Conservation (phyloP, 192 early-diverging fungal species). For the Linnemannia elongata region DNA sequence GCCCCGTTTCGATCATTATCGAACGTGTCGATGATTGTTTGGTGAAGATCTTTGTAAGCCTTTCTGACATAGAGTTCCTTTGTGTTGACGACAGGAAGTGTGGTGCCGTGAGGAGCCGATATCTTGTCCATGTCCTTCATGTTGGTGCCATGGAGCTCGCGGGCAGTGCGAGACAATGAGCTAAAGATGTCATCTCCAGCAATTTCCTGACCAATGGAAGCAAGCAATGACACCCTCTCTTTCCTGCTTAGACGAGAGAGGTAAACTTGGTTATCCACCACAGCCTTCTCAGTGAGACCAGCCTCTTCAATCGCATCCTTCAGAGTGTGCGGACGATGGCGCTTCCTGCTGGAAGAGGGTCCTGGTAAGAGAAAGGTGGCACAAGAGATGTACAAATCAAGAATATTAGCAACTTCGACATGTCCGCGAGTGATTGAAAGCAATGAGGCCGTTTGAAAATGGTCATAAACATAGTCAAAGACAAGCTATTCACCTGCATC, state of each 20-base stretch:
- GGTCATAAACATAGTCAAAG: neutral
- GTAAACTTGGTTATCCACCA: conserved; percentile 3
- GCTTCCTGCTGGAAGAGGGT: conserved; percentile 10
- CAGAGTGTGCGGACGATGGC: conserved; percentile 4
- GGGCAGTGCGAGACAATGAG: conserved; percentile 4
- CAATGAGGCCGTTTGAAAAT: neutral
- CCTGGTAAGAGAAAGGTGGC: conserved; percentile 1
- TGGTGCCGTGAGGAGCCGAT: neutral
- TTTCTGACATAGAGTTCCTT: too few species aligned
- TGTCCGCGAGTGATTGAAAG: conserved; percentile 3
- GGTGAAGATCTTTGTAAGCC: too few species aligned
- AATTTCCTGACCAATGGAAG: conserved; percentile 15
- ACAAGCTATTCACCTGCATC: conserved; percentile 21
- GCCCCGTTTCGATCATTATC: neutral
- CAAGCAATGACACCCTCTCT: conserved; percentile 24
- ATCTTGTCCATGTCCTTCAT: conserved; percentile 12
- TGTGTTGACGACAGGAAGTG: too few species aligned
- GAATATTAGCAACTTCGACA: conserved; percentile 2
- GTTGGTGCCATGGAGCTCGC: neutral
- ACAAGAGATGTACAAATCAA: neutral
- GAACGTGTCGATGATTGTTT: too few species aligned
- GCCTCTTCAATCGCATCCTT: conserved; percentile 9
- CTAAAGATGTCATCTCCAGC: too few species aligned
- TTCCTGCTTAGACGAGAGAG: conserved; percentile 35
- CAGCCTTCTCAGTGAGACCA: conserved; percentile 20